Conservation (phyloP, 345 rosid species). For the Turritis glabra region DNA sequence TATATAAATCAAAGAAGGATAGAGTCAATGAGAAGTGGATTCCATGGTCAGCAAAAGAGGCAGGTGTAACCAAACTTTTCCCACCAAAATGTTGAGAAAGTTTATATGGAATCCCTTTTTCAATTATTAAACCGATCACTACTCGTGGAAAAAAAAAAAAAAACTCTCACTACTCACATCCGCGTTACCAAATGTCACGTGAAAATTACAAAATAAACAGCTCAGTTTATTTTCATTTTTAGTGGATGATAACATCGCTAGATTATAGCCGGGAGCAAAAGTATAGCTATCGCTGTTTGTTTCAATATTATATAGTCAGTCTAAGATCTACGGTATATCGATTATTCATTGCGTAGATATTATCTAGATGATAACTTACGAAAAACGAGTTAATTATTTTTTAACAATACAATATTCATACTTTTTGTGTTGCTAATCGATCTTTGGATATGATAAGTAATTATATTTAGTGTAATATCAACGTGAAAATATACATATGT, state of each 20-base stretch:
- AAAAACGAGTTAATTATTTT: too few relatives aligned
- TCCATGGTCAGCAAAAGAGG: conserved; percentile 41
- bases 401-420: too few relatives aligned
- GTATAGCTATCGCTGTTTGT: not conserved
- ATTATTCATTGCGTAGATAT: not conserved
- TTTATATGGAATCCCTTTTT: conserved; percentile 28
- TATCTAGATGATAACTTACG: too few relatives aligned
- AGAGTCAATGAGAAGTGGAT: conserved; percentile 41
- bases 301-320: not conserved
- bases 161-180: conserved; percentile 5
- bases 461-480: too few relatives aligned
- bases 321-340: not conserved
- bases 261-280: not conserved
- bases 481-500: too few relatives aligned
- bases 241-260: conserved; percentile 10
- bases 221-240: not conserved
- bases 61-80: conserved; percentile 35
- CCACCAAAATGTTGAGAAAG: conserved; percentile 23
- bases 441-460: too few relatives aligned
- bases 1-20: conserved; percentile 19
- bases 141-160: not conserved
- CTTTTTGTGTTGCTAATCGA: too few relatives aligned
- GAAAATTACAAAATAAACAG: conserved; percentile 7
- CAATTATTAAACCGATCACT: conserved; percentile 34
- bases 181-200: not conserved